A percentile compares a stretch with the other conserved stretches of the same genome.
These are phyloP conservation scores for Trichosporon coremiiforme DNA, from an alignment of 1,284 basidiomycete species.

Conservation along the genomic window DNA sequence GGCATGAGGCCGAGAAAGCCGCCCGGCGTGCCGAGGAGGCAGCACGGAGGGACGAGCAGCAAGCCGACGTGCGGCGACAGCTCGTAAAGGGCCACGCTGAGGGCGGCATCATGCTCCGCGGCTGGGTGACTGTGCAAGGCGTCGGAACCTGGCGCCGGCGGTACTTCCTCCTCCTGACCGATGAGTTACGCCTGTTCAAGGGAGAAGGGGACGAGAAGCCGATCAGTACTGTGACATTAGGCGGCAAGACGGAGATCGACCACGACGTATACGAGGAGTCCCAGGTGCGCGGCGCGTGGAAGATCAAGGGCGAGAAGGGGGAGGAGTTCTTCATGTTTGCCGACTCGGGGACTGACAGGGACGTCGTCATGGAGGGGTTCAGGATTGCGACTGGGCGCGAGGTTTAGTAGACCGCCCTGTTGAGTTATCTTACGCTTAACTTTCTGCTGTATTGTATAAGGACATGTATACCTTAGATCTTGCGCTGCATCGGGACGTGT, in stretches of 20 bases:
- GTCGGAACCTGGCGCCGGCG: constrained; percentile 49
- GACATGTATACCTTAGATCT: background rate
- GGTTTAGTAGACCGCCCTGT: background rate
- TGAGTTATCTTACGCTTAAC: no score
- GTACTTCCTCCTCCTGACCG: constrained; percentile 43
- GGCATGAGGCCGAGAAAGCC: constrained; percentile 10
- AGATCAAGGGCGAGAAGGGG: constrained; percentile 35
- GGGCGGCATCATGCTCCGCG: constrained; percentile 50
- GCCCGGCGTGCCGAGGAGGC: constrained; percentile 18
- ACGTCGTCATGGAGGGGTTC: constrained; percentile 42
- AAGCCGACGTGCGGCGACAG: constrained; percentile 23
- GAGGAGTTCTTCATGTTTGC: constrained; percentile 53
- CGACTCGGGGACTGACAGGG: constrained; percentile 48
- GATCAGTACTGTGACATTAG: constrained; percentile 15
- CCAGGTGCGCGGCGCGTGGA: constrained; percentile 52
- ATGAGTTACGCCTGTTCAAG: constrained; percentile 48
- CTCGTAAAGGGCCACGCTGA: constrained; percentile 27
- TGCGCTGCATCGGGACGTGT: no score
- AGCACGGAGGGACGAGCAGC: constrained; percentile 19
- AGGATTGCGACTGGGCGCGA: constrained; percentile 21
- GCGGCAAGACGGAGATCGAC: background rate
- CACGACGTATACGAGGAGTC: constrained; percentile 46
- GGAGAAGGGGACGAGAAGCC: constrained; percentile 20
- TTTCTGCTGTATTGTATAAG: background rate
- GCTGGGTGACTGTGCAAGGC: constrained; percentile 50